Conservation (phyloP, 2,329 filamentous ascomycete species). For the Pseudopyricularia javanii region DNA sequence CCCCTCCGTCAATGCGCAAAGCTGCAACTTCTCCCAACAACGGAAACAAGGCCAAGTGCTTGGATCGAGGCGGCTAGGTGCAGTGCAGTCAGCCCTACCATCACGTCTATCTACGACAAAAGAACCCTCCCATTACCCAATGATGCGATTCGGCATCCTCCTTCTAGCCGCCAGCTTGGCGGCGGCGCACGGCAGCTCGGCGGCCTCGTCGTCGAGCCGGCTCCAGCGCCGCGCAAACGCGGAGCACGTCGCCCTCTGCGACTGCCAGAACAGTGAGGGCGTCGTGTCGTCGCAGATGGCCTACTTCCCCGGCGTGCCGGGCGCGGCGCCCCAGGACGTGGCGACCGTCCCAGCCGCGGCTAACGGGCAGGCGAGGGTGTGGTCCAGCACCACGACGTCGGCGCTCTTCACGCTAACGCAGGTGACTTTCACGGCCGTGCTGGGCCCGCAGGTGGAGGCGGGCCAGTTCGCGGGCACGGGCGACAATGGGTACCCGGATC, state of each 20-base stretch:
- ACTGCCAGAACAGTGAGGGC: constrained; percentile 12
- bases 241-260: constrained; percentile 19
- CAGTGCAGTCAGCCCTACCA: too few relatives aligned
- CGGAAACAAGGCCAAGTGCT: too few relatives aligned
- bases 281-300: constrained; percentile 18
- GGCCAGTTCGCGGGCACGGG: constrained; percentile 18
- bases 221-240: too few relatives aligned
- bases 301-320: constrained; percentile 13
- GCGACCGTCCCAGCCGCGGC: constrained; percentile 12
- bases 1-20: too few relatives aligned
- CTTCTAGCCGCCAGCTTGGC: too few relatives aligned
- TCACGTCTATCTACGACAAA: too few relatives aligned
- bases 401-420: constrained; percentile 15
- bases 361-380: constrained; percentile 12
- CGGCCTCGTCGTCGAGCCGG: too few relatives aligned
- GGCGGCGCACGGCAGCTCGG: too few relatives aligned
- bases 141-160: too few relatives aligned
- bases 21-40: too few relatives aligned
- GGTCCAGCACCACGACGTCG: constrained; percentile 15
- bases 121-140: too few relatives aligned
- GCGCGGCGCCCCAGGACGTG: constrained; percentile 13
- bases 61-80: too few relatives aligned
- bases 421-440: constrained; percentile 14
- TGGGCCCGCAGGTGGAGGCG: constrained; percentile 14
- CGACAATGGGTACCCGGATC: constrained; percentile 15